Conservation (phyloP, 2,329 filamentous ascomycete species). For the Pochonia chlamydosporia region DNA sequence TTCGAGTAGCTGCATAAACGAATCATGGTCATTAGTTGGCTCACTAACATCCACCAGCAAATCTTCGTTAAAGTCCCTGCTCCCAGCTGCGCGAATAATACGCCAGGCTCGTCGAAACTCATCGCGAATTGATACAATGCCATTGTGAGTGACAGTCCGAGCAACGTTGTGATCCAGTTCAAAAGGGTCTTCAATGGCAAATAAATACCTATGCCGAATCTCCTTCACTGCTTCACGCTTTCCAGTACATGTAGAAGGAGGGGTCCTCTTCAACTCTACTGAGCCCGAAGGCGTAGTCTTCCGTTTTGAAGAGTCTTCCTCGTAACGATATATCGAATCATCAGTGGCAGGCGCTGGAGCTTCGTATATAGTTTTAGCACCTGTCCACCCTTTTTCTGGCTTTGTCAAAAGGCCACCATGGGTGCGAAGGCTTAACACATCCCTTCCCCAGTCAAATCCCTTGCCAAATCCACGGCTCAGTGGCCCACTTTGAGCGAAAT, state of each 20-base stretch:
- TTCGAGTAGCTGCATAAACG: conserved; percentile 22
- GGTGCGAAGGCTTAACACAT: conserved; percentile 73
- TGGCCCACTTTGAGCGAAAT: conserved; percentile 62
- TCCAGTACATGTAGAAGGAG: conserved; percentile 9
- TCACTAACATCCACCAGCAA: conserved; percentile 47
- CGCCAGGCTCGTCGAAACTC: conserved; percentile 78
- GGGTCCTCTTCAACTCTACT: background rate
- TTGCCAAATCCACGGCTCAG: conserved; percentile 44
- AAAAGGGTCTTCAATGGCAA: conserved; percentile 90
- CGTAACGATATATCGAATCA: background rate
- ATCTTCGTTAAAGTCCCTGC: conserved; percentile 34
- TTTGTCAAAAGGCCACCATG: conserved; percentile 67
- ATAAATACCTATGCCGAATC: conserved; percentile 72
- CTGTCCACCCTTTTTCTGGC: conserved; percentile 76
- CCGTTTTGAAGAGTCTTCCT: background rate
- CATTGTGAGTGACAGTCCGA: conserved; percentile 75
- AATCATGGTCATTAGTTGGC: conserved; percentile 14
- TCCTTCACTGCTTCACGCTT: conserved; percentile 51
- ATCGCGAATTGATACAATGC: conserved; percentile 75
- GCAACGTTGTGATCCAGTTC: conserved; percentile 85
- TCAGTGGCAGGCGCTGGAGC: conserved; percentile 29
- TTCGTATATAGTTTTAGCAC: conserved; percentile 66
- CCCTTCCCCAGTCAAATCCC: conserved; percentile 73
- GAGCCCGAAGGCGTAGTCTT: conserved; percentile 1
- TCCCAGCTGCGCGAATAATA: conserved; percentile 55